Evolutionary conservation across 257 asterid species (phyloP), one percentile per base, ranked within the genome.

Genomic region (Solanum paucissectum): DNA sequence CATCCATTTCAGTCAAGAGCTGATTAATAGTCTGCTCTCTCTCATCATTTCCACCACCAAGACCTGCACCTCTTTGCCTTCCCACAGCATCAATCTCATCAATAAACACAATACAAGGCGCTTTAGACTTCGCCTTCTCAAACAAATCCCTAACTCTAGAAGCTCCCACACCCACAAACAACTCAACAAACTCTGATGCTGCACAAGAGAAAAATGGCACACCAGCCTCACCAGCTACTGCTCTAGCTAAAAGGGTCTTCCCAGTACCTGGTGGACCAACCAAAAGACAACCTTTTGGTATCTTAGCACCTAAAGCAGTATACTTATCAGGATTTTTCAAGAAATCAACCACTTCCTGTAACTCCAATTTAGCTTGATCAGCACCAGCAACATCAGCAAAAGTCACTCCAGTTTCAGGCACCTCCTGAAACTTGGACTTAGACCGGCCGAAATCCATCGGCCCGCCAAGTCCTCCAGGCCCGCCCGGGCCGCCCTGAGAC

Each of bases 251-350:
- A n/a, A 97, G 97, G 88, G 99, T 97, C 91, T 97, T 95, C 3
- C 99, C 99, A 0, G 99, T 97, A 7, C 98, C 98, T 0, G 99
- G 99, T 4, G 99, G 99, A 3, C 99, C 98, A 0, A 97, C 99
- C 90, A 97, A 87, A 64, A 97, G 95, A 89, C 99, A 97, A 6
- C 99, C 99, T 87, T 97, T 97, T 0, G 99, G 99, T 82, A 97
- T 97, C 86, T 97, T 97, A 0, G 99, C 99, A 42, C 99, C 99
- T 83, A 95, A 68, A 10, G 99, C 98, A 3, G 99, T 97, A 92
- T 97, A 97, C 87, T 97, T 97, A 90, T 97, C 99, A 25, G 98
- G 99, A 90, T 97, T 97, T 52, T 95, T 97, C 91, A 97, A 88
- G 91, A 97, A 97, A 94, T 97, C 99, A 44, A 97, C 99, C 20